Evolutionary conservation across 495 filamentous ascomycete genomes (phyloP), one percentile per base, ranked within the genome.

Genomic region (Aspergillus heteromorphus): DNA sequence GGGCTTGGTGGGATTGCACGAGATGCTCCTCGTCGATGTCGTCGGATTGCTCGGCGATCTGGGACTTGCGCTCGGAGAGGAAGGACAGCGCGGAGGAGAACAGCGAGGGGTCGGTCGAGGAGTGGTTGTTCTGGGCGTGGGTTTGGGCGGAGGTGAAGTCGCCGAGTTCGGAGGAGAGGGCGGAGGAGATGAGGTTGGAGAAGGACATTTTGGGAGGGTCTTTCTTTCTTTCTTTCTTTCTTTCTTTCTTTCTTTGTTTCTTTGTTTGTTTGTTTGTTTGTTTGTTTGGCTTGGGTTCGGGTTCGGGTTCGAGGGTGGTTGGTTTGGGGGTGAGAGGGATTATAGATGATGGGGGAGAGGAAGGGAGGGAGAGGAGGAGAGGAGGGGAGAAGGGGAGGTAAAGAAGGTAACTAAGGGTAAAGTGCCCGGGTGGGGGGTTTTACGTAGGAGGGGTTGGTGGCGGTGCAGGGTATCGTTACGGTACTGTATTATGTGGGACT

Each of bases 1-100:
- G 62, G 13, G 71, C 59, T 68, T 84, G 70, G 60, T 88, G 85
- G 3, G 80, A 70, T 18, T 70, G 56, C 0, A 85, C 75, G 14
- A 76, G 76, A 1, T 79, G 68, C 18, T 73, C 48, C 71, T 88
- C 83, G 60, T 87, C 82, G 21, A 86, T 53, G 25, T 77, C 76
- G 23, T 71, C 76, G 25, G 72, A 65, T 34, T 73, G 54, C 13
- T 70, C 50, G 6, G 62, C 17, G 36, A 67, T 64, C 2, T 61
- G 19, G 21, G 63, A 51, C 54, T 74, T 72, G 53, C 74, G 73
- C n/a, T 72, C 65, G 4, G 73, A 61, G 25, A 85, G 58, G 70
- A 77, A 74, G 41, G 60, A 63, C 4, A 86, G 49, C 1, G 77
- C 82, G 13, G 58, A 67, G 54, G 53, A 60, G 73, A 83, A 86